These are phyloP conservation scores for Actinomortierella ambigua DNA, from an alignment of 371 early-diverging fungal genomes.

Conservation along the genomic window DNA sequence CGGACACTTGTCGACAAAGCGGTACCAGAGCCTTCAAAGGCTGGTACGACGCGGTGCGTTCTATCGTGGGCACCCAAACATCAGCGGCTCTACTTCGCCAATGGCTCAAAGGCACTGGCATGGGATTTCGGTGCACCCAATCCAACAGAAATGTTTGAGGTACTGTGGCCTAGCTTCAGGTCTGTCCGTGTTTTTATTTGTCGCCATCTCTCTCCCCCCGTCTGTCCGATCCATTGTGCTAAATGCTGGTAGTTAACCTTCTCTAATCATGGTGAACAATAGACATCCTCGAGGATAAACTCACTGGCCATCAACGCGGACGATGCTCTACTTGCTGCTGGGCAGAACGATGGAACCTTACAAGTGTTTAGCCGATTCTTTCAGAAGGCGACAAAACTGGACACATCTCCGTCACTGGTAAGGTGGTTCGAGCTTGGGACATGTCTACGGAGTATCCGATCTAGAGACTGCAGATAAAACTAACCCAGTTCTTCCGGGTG, in stretches of 20 bases:
- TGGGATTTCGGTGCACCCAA: conserved; percentile 19
- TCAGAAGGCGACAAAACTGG: conserved; percentile 15
- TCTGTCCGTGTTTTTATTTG: too few relatives aligned
- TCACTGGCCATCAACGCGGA: conserved; percentile 29
- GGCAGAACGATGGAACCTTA: conserved; percentile 25
- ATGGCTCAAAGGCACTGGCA: conserved; percentile 24
- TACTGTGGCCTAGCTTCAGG: too few relatives aligned
- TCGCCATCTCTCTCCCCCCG: too few relatives aligned
- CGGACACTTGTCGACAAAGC: conserved; percentile 23
- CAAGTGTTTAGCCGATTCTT: conserved; percentile 28
- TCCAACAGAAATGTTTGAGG: conserved; percentile 27
- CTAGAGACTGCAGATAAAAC: too few relatives aligned
- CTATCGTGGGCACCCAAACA: conserved; percentile 38
- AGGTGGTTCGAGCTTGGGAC: too few relatives aligned
- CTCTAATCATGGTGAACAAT: neutral
- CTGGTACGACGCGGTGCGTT: conserved; percentile 20
- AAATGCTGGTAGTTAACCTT: too few relatives aligned
- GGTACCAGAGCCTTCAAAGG: conserved; percentile 11
- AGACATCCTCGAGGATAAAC: conserved; percentile 32
- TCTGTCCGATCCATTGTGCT: too few relatives aligned
- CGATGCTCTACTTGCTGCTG: conserved; percentile 30
- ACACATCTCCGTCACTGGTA: conserved; percentile 32
- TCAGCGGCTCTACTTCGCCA: conserved; percentile 32
- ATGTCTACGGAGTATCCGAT: neutral
- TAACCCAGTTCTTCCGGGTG: neutral